Percentiles rank a stretch among this genome's conserved stretches.
Evolutionary conservation across 257 asterid genomes (phyloP).

Genomic region (Solanum appendiculatum): DNA sequence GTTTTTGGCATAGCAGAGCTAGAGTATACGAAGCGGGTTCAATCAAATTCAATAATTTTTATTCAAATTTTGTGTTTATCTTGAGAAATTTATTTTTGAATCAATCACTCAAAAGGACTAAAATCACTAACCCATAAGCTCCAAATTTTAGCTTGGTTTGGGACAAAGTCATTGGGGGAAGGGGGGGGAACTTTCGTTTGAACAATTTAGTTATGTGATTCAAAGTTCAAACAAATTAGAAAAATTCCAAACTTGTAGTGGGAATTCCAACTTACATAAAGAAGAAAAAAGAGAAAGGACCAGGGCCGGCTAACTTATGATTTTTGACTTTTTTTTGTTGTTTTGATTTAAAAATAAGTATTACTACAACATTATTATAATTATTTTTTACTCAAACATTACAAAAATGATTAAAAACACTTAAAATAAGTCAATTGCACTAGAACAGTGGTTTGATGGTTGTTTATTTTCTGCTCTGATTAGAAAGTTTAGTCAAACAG

Average conservation of each 20-base stretch:
- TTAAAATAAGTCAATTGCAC: background rate
- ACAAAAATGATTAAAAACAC: too few relatives aligned
- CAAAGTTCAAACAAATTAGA: background rate
- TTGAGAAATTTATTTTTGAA: background rate
- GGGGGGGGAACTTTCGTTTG: background rate
- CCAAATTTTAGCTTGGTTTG: background rate
- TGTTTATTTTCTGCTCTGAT: background rate
- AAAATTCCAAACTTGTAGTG: background rate
- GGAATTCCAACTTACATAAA: background rate
- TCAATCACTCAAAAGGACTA: background rate
- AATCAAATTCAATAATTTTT: background rate
- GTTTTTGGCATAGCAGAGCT: background rate
- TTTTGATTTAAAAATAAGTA: too few relatives aligned
- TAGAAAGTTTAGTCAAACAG: background rate
- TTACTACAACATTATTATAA: too few relatives aligned
- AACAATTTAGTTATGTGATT: background rate
- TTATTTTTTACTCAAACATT: too few relatives aligned
- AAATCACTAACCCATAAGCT: background rate
- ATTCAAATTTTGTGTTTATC: background rate
- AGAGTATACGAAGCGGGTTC: background rate
- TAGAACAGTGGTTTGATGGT: background rate
- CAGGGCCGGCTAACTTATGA: background rate
- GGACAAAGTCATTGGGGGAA: background rate
- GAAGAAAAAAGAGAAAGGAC: background rate
- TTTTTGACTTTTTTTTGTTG: too few relatives aligned